phyloP scores from a whole-genome alignment of 805 yeast species.

The Yamadazyma olivae region DNA sequence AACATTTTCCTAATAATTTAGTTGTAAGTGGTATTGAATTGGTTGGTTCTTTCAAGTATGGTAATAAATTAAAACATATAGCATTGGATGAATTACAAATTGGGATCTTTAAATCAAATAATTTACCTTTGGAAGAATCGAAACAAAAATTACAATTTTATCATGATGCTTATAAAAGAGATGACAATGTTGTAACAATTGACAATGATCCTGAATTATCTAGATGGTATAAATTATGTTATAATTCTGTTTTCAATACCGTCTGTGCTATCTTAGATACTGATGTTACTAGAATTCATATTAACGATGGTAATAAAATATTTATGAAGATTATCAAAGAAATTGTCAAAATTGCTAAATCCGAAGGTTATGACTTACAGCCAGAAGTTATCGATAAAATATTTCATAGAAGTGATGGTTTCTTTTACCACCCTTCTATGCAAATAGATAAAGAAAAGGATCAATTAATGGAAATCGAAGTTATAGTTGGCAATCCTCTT shows the following conservation, averaged over 20 bases:
- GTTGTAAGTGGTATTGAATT: constrained; percentile 35
- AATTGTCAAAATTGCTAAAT: constrained; percentile 59
- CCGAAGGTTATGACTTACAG: constrained; percentile 60
- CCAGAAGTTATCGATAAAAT: constrained; percentile 46
- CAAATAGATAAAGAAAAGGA: constrained; percentile 34
- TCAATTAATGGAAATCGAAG: constrained; percentile 38
- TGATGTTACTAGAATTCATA: constrained; percentile 36
- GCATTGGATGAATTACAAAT: constrained; percentile 19
- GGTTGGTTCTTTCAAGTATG: constrained; percentile 32
- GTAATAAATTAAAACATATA: constrained; percentile 18
- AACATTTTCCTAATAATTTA: constrained; percentile 29
- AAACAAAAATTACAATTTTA: constrained; percentile 17
- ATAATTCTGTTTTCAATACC: constrained; percentile 35
- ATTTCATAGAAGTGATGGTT: constrained; percentile 47
- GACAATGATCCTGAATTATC: constrained; percentile 29
- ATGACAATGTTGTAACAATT: constrained; percentile 16
- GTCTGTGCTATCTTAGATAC: constrained; percentile 30
- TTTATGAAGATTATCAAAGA: constrained; percentile 65
- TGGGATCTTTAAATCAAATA: constrained; percentile 21
- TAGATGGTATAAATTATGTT: constrained; percentile 39
- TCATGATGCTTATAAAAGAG: constrained; percentile 26
- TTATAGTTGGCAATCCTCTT: constrained; percentile 39
- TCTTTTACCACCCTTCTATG: constrained; percentile 43
- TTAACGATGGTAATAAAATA: constrained; percentile 26
- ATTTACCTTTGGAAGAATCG: constrained; percentile 8